Conservation (phyloP, 768 basidiomycete species). For the Pisolithus marmoratus region DNA sequence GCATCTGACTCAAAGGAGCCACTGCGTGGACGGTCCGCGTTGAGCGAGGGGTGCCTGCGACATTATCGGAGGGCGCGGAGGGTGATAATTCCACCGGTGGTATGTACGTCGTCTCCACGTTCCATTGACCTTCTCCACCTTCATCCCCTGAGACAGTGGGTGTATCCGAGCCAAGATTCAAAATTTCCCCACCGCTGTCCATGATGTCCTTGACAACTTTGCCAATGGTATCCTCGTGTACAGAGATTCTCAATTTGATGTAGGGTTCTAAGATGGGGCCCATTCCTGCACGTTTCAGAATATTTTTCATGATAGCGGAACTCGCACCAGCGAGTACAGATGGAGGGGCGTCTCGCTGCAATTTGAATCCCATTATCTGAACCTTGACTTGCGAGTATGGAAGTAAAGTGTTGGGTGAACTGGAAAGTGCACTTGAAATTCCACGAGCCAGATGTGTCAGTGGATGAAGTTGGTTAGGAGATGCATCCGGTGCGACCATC, state of each 20-base stretch:
- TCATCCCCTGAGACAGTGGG: slow-evolving; percentile 29
- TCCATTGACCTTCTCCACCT: slow-evolving; percentile 38
- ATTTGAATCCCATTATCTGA: slow-evolving; percentile 40
- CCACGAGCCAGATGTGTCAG: slow-evolving; percentile 59
- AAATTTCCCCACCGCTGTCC: slow-evolving; percentile 74
- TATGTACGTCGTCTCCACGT: slow-evolving; percentile 64
- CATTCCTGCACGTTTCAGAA: slow-evolving; percentile 54
- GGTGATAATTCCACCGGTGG: slow-evolving; percentile 77
- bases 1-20: slow-evolving; percentile 75
- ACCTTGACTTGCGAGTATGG: slow-evolving; percentile 62
- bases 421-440: slow-evolving; percentile 64
- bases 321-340: slow-evolving; percentile 61
- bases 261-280: slow-evolving; percentile 81
- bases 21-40: slow-evolving; percentile 67
- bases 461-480: slow-evolving; percentile 38
- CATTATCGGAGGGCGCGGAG: slow-evolving; percentile 31
- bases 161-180: slow-evolving; percentile 54
- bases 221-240: slow-evolving; percentile 63
- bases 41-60: slow-evolving; percentile 32
- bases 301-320: slow-evolving; percentile 56
- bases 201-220: slow-evolving; percentile 81
- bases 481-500: slow-evolving; percentile 46
- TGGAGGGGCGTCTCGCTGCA: slow-evolving; percentile 39
- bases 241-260: slow-evolving; percentile 60
- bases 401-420: slow-evolving; percentile 72